These are phyloP conservation scores for Tricholoma bakamatsutake DNA, from an alignment of 768 basidiomycete species.

Conservation along the genomic window DNA sequence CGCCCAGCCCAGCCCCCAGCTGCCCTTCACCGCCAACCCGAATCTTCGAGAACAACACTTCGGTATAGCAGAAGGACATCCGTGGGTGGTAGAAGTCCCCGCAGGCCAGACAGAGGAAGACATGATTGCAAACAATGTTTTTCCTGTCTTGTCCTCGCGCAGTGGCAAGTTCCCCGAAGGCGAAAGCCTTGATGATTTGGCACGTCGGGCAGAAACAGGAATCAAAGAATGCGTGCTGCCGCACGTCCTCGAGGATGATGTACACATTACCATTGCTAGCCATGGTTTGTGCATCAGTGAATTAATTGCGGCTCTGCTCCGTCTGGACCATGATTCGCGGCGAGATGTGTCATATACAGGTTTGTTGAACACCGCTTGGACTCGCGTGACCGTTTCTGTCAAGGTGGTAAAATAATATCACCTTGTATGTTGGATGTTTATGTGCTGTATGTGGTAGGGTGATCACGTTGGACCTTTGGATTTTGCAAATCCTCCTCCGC, in stretches of 20 bases:
- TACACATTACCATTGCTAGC: conserved; percentile 65
- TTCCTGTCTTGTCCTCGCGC: conserved; percentile 43
- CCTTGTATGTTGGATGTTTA: not conserved
- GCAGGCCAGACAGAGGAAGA: conserved; percentile 32
- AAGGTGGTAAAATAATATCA: conserved; percentile 28
- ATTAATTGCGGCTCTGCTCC: conserved; percentile 49
- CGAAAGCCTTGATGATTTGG: conserved; percentile 63
- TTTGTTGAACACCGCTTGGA: conserved; percentile 73
- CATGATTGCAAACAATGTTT: conserved; percentile 44
- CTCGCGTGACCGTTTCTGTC: conserved; percentile 40
- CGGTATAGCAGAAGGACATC: conserved; percentile 63
- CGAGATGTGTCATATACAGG: conserved; percentile 36
- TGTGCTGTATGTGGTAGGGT: conserved; percentile 15
- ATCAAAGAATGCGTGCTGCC: conserved; percentile 52
- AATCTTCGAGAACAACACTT: conserved; percentile 67
- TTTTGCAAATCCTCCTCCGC: conserved; percentile 19
- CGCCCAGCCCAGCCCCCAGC: conserved; percentile 43
- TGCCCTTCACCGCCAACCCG: conserved; percentile 45
- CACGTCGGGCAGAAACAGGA: conserved; percentile 43
- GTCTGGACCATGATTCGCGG: conserved; percentile 41
- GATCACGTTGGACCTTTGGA: conserved; percentile 19
- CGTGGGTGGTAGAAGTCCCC: conserved; percentile 36
- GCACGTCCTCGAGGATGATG: conserved; percentile 41
- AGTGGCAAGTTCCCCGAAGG: conserved; percentile 58
- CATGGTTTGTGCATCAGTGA: conserved; percentile 71